Evolutionary conservation across 139 green algal genomes (phyloP), one percentile per base, ranked within the genome.

Genomic region (Auxenochlorella pyrenoidosa): DNA sequence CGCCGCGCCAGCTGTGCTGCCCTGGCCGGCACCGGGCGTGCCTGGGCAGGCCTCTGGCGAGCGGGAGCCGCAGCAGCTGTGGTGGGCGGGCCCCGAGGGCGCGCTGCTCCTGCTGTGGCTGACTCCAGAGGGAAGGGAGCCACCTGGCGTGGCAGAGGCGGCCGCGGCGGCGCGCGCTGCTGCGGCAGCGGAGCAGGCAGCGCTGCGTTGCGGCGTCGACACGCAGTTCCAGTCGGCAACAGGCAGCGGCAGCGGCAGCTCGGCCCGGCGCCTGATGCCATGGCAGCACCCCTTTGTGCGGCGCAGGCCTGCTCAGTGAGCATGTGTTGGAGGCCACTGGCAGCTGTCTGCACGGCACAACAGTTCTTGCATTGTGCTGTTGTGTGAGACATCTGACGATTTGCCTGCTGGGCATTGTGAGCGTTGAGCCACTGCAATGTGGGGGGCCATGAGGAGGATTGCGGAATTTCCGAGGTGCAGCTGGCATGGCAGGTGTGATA

Each of bases 51-150:
- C n/a, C 70, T 47, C 71, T 30, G 16, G 40, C 24, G 40, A 60
- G 58, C 24, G 4, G n/a, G 79, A 66, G 3, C 24, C 8, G 79
- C 63, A 76, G 34, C 68, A 34, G 60, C n/a, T 22, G 19, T 88
- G 84, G 84, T 32, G 36, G 32, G 70, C 75, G 32, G 84, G 84
- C 1, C 6, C 16, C 1, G 47, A 40, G 6, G 84, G 84, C 19
- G 84, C 84, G 40, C 32, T 71, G 63, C n/a, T 88, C 43, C 70
- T 84, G 60, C 73, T 88, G 43, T 88, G 77, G 44, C 73, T 85
- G 30, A 73, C 77, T 0, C 41, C 60, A 3, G 59, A 41, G 8
- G 83, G 75, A 1, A 36, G 43, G 75, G 44, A 66, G 44, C 75
- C 75, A 28, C 21, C 41, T 3, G 75, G 44, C 15, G 75, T 82